phyloP scores from a whole-genome alignment of 371 early-diverging fungal species.

The Fennellomyces sp. region DNA sequence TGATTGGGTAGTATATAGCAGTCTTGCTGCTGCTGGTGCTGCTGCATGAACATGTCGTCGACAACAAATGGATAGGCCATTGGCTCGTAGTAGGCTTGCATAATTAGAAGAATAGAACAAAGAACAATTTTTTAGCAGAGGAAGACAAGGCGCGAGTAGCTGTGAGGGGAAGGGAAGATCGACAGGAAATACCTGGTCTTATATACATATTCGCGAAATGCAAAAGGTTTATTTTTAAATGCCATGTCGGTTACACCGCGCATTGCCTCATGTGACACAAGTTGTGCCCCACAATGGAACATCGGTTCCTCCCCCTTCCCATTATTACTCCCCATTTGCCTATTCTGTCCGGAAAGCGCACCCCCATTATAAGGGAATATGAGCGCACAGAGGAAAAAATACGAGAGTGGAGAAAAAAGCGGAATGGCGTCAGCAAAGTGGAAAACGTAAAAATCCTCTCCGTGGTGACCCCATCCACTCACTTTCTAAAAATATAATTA shows the following conservation, averaged over 20 bases:
- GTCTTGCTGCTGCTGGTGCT: neutral
- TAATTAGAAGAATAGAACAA: neutral
- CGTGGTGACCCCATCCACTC: no score
- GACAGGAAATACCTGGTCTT: neutral
- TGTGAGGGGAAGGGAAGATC: neutral
- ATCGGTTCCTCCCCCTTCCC: neutral
- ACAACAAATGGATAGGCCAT: neutral
- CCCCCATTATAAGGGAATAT: no score
- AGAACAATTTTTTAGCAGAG: neutral
- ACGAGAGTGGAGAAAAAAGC: no score
- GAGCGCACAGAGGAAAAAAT: no score
- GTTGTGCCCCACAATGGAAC: no score
- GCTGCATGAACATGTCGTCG: neutral
- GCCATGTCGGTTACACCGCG: neutral
- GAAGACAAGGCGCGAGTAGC: neutral
- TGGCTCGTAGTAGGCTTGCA: neutral
- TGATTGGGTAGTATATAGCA: neutral
- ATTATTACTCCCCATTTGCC: neutral
- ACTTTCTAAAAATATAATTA: no score
- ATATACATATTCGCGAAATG: neutral
- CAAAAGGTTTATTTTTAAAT: neutral
- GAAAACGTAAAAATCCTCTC: no score
- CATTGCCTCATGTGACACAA: neutral
- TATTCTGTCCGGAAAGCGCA: no score
- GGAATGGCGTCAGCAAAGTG: no score